A percentile compares a stretch with the other conserved stretches of the same genome.
Evolutionary conservation across 306 rosid species (phyloP).

Genomic region (Rosa persica): DNA sequence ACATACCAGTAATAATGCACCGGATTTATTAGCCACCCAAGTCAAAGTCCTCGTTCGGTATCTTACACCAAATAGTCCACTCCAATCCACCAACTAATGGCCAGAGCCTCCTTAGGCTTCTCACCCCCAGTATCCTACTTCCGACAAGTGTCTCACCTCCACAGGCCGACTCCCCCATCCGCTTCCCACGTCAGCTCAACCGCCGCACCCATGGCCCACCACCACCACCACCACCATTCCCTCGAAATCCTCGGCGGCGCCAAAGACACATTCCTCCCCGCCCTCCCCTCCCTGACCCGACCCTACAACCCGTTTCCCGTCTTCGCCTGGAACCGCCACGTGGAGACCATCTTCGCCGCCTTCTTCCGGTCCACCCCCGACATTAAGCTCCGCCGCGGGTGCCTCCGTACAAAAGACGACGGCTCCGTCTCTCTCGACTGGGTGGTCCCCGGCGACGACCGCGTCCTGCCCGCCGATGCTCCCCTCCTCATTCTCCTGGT

Average conservation of each 20-base stretch:
- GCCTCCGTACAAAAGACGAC: constrained; percentile 57
- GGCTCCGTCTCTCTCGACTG: constrained; percentile 87
- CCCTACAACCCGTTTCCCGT: constrained; percentile 61
- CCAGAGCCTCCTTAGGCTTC: constrained; percentile 33
- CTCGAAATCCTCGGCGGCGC: constrained; percentile 67
- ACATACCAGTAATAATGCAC: no score
- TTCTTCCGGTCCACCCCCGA: constrained; percentile 61
- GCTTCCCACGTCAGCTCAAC: constrained; percentile 22
- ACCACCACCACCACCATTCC: constrained; percentile 55
- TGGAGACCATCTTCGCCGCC: constrained; percentile 84
- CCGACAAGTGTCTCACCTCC: constrained; percentile 2
- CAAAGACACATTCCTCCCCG: constrained; percentile 48
- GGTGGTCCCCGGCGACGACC: constrained; percentile 76
- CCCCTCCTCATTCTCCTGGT: constrained; percentile 86
- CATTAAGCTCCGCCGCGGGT: constrained; percentile 67
- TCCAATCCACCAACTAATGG: constrained; percentile 24
- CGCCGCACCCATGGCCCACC: constrained; percentile 30
- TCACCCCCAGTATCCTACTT: constrained; percentile 1
- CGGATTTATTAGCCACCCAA: no score
- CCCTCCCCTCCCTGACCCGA: constrained; percentile 34
- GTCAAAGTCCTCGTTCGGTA: no score
- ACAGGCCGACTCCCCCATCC: neutral
- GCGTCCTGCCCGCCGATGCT: constrained; percentile 44
- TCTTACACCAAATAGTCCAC: neutral
- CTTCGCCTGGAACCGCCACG: constrained; percentile 61